Conservation (phyloP, 225 moss, liverwort and hornwort genomes). For the Bryum argenteum region DNA sequence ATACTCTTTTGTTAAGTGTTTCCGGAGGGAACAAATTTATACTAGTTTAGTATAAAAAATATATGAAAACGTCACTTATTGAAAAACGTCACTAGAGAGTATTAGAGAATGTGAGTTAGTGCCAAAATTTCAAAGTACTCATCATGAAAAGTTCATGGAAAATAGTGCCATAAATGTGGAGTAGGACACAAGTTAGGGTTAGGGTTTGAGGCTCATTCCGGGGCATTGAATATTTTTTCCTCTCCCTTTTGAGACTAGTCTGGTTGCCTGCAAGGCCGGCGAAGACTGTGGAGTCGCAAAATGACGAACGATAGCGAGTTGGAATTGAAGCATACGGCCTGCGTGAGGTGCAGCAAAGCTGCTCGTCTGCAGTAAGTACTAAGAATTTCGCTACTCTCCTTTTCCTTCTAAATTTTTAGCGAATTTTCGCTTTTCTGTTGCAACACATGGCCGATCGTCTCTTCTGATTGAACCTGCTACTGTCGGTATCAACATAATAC, state of each 20-base stretch:
- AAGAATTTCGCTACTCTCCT: not conserved
- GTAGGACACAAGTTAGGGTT: conserved; percentile 21
- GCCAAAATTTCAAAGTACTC: too few relatives aligned
- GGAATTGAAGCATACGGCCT: conserved; percentile 50
- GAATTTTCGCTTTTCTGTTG: too few relatives aligned
- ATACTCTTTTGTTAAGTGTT: too few relatives aligned
- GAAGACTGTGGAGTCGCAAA: not conserved
- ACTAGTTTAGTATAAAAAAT: too few relatives aligned
- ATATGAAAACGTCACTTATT: too few relatives aligned
- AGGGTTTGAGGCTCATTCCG: conserved; percentile 17
- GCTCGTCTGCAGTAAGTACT: conserved; percentile 80
- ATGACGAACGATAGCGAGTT: conserved; percentile 42
- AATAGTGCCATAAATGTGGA: too few relatives aligned
- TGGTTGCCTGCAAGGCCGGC: not conserved
- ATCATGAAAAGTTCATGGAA: too few relatives aligned
- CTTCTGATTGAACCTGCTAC: not conserved
- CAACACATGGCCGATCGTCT: too few relatives aligned
- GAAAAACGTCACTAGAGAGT: too few relatives aligned
- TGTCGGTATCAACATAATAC: not conserved
- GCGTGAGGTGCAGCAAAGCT: conserved; percentile 87
- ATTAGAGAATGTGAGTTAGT: too few relatives aligned
- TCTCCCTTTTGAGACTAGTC: not conserved
- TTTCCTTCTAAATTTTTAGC: not conserved
- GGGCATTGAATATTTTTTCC: not conserved
- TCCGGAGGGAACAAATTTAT: too few relatives aligned